Conservation (phyloP, 2,329 filamentous ascomycete genomes). For the Botrytis sinoallii region DNA sequence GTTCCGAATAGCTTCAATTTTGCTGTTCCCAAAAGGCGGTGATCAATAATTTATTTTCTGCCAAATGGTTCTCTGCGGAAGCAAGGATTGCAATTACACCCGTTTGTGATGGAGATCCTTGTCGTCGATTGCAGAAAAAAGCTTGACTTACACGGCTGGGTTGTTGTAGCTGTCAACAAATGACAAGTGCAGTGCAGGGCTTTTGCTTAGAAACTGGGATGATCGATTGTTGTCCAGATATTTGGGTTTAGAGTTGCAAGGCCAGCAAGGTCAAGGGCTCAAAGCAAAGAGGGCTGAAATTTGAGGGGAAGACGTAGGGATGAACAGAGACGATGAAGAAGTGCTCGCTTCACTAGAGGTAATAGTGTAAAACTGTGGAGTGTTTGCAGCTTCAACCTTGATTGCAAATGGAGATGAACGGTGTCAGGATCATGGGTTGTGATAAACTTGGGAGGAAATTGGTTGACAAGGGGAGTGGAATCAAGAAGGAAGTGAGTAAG, state of each 20-base stretch:
- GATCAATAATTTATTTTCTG: not conserved
- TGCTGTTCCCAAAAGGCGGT: not conserved
- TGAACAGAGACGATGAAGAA: not conserved
- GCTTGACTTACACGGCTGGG: conserved; percentile 16
- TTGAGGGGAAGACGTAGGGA: conserved; percentile 3
- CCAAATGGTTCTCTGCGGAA: conserved; percentile 2
- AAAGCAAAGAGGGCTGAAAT: not conserved
- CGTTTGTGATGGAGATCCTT: conserved; percentile 10
- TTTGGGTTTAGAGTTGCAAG: conserved; percentile 2
- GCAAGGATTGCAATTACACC: conserved; percentile 17
- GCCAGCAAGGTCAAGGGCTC: conserved; percentile 16
- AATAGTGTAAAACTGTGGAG: not conserved
- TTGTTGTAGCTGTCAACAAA: conserved; percentile 16
- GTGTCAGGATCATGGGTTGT: not conserved
- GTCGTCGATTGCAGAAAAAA: conserved; percentile 17
- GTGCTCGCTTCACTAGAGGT: not conserved
- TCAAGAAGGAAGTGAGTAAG: not conserved
- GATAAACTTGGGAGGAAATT: not conserved
- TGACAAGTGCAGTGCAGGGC: conserved; percentile 7
- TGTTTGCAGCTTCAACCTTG: conserved; percentile 1
- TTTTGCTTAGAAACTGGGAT: conserved; percentile 10
- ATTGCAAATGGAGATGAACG: not conserved
- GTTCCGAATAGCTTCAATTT: conserved; percentile 15
- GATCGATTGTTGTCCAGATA: conserved; percentile 8
- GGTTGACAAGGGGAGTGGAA: not conserved